Conservation (phyloP, 106 monocot species). For the Vanilla planifolia region DNA sequence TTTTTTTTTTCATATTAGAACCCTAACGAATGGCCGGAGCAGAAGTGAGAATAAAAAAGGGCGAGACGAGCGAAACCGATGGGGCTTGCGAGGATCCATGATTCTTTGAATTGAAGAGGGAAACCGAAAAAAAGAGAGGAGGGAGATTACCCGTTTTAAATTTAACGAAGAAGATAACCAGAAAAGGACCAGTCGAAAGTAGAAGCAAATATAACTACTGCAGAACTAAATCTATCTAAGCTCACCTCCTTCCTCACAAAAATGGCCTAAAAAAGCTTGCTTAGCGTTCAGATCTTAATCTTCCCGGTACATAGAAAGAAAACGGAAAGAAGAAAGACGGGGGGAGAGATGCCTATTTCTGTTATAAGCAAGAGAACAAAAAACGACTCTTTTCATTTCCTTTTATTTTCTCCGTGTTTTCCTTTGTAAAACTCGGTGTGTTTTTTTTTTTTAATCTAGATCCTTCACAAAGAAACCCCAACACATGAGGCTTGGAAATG, state of each 20-base stretch:
- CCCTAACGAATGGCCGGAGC: conserved; percentile 3
- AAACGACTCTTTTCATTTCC: conserved; percentile 2
- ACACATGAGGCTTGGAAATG: neutral
- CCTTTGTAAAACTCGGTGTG: neutral
- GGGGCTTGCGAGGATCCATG: neutral
- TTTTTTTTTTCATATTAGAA: neutral
- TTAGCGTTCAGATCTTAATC: neutral
- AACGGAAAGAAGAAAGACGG: neutral
- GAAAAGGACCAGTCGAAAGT: conserved; percentile 18
- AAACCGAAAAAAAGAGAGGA: conserved; percentile 1
- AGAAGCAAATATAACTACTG: conserved; percentile 19
- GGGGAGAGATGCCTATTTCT: conserved; percentile 4
- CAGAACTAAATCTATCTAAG: conserved; percentile 28
- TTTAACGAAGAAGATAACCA: conserved; percentile 7
- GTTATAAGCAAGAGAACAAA: neutral
- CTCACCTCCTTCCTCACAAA: conserved; percentile 1
- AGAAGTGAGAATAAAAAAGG: conserved; percentile 10
- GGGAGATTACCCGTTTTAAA: neutral
- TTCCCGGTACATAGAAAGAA: neutral
- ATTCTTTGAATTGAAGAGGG: conserved; percentile 2
- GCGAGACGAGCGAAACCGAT: conserved; percentile 1
- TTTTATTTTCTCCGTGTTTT: neutral
- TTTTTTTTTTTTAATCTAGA: neutral
- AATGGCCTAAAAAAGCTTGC: neutral
- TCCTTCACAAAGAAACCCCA: conserved; percentile 3